Evolutionary conservation across 2,329 filamentous ascomycete genomes (phyloP).

Genomic region (Cadophora sp.): DNA sequence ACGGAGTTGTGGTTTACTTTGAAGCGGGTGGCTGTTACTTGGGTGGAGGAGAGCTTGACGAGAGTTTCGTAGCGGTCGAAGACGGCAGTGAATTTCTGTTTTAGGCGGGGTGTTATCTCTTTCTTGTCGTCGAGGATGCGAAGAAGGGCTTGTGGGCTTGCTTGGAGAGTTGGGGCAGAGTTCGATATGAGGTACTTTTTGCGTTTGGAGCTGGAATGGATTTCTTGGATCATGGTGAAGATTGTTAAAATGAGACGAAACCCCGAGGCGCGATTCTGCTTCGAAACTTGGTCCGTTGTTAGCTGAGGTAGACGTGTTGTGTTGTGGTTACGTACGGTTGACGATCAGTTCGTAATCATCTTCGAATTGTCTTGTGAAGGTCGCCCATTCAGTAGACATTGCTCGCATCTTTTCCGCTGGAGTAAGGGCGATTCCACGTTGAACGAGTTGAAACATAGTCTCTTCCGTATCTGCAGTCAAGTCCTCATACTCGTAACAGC

Average conservation of each 20-base stretch:
- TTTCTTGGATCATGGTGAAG: constrained; percentile 45
- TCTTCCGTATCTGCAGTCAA: constrained; percentile 51
- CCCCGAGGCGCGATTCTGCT: constrained; percentile 44
- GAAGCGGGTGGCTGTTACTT: constrained; percentile 35
- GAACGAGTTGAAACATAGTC: constrained; percentile 55
- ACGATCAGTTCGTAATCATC: constrained; percentile 49
- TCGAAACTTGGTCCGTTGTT: constrained; percentile 39
- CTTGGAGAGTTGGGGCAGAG: constrained; percentile 39
- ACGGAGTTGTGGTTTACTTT: constrained; percentile 38
- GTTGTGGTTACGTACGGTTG: constrained; percentile 40
- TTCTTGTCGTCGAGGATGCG: constrained; percentile 42
- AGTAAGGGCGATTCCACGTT: constrained; percentile 52
- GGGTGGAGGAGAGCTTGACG: constrained; percentile 40
- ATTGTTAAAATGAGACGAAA: constrained; percentile 46
- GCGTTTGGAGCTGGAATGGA: constrained; percentile 20
- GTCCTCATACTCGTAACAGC: constrained; percentile 51
- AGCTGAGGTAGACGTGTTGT: constrained; percentile 8
- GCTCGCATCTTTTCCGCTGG: constrained; percentile 55
- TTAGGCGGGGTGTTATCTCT: constrained; percentile 40
- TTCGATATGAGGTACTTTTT: constrained; percentile 16
- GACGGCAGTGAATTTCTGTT: constrained; percentile 40
- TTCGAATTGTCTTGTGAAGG: constrained; percentile 50
- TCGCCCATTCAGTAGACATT: constrained; percentile 53
- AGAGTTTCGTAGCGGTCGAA: constrained; percentile 45
- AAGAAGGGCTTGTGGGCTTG: constrained; percentile 42